Evolutionary conservation across 768 basidiomycete species (phyloP).

Genomic region (Auricularia sp.): DNA sequence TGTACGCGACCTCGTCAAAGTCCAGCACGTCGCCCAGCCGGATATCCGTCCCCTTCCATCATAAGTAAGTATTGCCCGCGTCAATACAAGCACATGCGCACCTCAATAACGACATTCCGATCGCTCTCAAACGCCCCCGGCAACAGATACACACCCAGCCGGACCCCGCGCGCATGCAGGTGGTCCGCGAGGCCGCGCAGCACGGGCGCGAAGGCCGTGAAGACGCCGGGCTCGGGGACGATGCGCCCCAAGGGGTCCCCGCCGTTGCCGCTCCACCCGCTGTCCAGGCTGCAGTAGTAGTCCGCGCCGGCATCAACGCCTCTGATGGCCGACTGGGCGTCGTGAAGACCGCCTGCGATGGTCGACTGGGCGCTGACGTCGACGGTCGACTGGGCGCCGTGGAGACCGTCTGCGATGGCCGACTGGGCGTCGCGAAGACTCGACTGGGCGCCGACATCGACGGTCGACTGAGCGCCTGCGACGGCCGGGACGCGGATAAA

Average conservation of each 20-base stretch:
- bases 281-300: constrained; percentile 4
- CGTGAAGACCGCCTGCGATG: too few relatives aligned
- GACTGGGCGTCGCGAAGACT: too few relatives aligned
- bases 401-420: too few relatives aligned
- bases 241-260: neutral
- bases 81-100: too few relatives aligned
- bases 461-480: neutral
- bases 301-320: neutral
- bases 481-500: neutral
- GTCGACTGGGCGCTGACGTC: too few relatives aligned
- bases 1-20: neutral
- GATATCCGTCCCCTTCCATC: neutral
- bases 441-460: too few relatives aligned
- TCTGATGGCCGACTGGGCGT: too few relatives aligned
- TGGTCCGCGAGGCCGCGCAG: neutral
- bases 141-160: neutral
- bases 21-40: neutral
- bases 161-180: neutral
- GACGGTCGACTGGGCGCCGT: too few relatives aligned
- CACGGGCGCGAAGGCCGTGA: neutral
- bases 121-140: neutral
- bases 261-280: constrained; percentile 3
- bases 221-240: neutral
- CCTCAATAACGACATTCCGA: neutral
- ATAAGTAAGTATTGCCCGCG: too few relatives aligned